Percentiles rank a stretch among this genome's conserved stretches.
Evolutionary conservation across 2,329 filamentous ascomycete genomes (phyloP).

Genomic region (Pyrenophora teres): DNA sequence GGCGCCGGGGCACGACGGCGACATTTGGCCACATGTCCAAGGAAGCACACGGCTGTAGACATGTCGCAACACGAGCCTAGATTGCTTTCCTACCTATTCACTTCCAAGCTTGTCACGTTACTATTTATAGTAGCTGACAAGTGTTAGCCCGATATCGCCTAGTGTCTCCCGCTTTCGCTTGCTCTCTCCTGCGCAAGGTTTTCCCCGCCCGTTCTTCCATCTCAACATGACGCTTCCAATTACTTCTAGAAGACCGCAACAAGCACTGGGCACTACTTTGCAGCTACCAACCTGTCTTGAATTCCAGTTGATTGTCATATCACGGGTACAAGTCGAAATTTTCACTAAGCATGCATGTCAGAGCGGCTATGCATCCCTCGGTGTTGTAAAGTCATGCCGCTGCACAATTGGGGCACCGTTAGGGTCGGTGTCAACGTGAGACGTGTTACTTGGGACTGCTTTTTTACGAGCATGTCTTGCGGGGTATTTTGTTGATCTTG

Average conservation of each 20-base stretch:
- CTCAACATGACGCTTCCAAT: conserved; percentile 1
- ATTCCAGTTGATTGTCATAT: no score
- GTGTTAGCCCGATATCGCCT: conserved; percentile 2
- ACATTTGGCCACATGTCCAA: neutral
- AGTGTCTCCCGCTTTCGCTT: neutral
- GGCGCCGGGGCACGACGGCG: neutral
- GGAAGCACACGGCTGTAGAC: neutral
- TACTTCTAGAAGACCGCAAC: no score
- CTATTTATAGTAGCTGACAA: conserved; percentile 26
- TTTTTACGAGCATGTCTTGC: no score
- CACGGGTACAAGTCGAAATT: neutral
- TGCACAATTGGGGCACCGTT: conserved; percentile 5
- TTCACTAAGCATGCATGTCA: neutral
- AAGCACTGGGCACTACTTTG: no score
- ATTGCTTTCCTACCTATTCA: conserved; percentile 12
- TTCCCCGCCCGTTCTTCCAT: conserved; percentile 10
- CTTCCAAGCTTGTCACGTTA: neutral
- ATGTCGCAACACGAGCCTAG: neutral
- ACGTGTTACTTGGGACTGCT: neutral
- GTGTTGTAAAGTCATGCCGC: neutral
- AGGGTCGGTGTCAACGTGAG: neutral
- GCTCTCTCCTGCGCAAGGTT: conserved; percentile 8
- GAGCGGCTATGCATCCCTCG: conserved; percentile 7
- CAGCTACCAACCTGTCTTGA: no score
- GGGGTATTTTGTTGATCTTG: no score